Conservation (phyloP, 495 filamentous ascomycete genomes). For the Eremomyces bilateralis region DNA sequence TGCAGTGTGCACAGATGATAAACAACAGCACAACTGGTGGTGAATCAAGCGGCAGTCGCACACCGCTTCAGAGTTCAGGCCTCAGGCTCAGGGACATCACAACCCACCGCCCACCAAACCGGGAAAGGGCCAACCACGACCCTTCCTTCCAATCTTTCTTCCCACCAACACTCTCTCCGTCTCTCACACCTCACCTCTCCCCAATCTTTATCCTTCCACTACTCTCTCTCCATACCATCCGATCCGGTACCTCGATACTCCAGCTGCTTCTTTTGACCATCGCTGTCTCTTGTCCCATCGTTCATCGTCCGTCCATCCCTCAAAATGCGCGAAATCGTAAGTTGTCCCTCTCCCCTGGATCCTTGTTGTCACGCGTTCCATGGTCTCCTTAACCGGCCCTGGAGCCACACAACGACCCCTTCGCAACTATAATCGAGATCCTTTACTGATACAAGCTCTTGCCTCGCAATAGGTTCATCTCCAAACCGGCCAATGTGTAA, state of each 20-base stretch:
- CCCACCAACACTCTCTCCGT: slow-evolving; percentile 1
- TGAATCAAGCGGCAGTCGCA: too few relatives aligned
- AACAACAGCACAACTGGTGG: too few relatives aligned
- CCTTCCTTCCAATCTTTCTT: slow-evolving; percentile 15
- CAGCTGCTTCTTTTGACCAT: neutral
- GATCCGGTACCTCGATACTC: too few relatives aligned
- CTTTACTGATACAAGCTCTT: slow-evolving; percentile 19
- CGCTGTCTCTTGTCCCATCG: neutral
- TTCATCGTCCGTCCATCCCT: slow-evolving; percentile 10
- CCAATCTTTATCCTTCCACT: slow-evolving; percentile 2
- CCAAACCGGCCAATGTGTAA: slow-evolving; percentile 96
- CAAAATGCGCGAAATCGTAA: slow-evolving; percentile 89
- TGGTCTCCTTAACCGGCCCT: neutral
- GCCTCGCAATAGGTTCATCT: slow-evolving; percentile 57
- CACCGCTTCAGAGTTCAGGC: too few relatives aligned
- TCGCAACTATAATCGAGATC: slow-evolving; percentile 12
- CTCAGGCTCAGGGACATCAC: too few relatives aligned
- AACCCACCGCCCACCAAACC: too few relatives aligned
- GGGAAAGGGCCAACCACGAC: too few relatives aligned
- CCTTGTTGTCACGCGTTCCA: slow-evolving; percentile 14
- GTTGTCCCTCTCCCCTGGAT: slow-evolving; percentile 19
- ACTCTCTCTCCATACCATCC: too few relatives aligned
- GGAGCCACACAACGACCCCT: neutral
- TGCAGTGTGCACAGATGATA: too few relatives aligned
- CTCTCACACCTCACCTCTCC: neutral